These are phyloP conservation scores for Hypoxylon lienhwacheense DNA, from an alignment of 495 filamentous ascomycete species.

Conservation along the genomic window DNA sequence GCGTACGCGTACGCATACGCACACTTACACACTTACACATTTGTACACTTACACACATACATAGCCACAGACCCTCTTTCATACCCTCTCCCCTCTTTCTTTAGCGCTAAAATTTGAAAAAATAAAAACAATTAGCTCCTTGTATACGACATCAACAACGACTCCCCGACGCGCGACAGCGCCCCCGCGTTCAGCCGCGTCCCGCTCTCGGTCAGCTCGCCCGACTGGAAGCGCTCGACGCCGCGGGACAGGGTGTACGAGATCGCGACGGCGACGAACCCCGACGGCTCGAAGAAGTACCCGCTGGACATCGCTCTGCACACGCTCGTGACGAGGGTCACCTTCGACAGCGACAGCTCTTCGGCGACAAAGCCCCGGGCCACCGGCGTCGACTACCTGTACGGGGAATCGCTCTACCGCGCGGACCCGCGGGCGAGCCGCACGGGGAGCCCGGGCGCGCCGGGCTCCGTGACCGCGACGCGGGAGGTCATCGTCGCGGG, in stretches of 20 bases:
- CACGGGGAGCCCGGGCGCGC: conserved; percentile 40
- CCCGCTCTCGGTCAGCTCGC: conserved; percentile 49
- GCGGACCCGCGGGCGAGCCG: conserved; percentile 52
- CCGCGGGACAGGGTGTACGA: conserved; percentile 57
- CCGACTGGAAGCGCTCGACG: conserved; percentile 51
- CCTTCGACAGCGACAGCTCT: conserved; percentile 56
- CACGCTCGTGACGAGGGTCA: conserved; percentile 62
- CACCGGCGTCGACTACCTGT: conserved; percentile 64
- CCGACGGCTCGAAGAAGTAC: conserved; percentile 58
- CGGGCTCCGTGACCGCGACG: conserved; percentile 51
- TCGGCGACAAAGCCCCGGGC: conserved; percentile 52
- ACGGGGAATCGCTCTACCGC: conserved; percentile 60
- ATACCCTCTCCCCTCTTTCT: neutral
- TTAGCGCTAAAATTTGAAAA: conserved; percentile 38
- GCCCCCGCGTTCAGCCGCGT: conserved; percentile 51
- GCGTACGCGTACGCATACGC: conserved; percentile 9
- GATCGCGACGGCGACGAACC: conserved; percentile 53
- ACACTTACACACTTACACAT: conserved; percentile 6
- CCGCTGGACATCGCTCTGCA: conserved; percentile 62
- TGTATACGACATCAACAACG: conserved; percentile 55
- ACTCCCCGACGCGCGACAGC: conserved; percentile 13
- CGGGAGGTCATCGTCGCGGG: conserved; percentile 66
- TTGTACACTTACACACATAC: conserved; percentile 1
- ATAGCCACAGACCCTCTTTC: no score
- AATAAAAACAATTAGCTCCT: conserved; percentile 51